Percentiles rank a stretch among this genome's conserved stretches.
phyloP scores from a whole-genome alignment of 2,329 filamentous ascomycete species.

The Cladosporium cucumerinum region DNA sequence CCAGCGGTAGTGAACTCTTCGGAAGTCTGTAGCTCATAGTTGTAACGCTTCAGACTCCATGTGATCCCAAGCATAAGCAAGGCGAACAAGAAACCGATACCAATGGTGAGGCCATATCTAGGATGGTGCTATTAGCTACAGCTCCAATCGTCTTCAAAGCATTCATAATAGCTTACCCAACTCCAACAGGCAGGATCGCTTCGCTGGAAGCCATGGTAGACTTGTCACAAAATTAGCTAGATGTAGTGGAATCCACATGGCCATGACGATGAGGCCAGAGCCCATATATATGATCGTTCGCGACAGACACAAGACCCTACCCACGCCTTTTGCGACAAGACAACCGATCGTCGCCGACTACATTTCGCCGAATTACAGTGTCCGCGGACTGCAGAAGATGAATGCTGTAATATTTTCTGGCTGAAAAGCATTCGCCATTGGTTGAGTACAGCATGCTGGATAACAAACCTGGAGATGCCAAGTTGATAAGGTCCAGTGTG shows the following conservation, averaged over 20 bases:
- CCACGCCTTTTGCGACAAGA: background rate
- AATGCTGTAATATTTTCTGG: background rate
- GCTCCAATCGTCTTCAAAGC: background rate
- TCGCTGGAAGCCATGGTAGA: conserved; percentile 8
- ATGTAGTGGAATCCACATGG: background rate
- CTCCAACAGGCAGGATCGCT: conserved; percentile 13
- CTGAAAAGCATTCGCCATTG: conserved; percentile 2
- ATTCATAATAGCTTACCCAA: conserved; percentile 1
- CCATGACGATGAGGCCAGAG: background rate
- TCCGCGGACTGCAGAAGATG: background rate
- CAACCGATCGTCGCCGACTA: background rate
- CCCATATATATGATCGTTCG: background rate
- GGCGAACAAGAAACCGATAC: conserved; percentile 69
- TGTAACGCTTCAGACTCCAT: conserved; percentile 43
- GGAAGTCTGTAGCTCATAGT: conserved; percentile 17
- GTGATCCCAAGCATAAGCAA: conserved; percentile 35
- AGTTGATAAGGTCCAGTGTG: conserved; percentile 8
- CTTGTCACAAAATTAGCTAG: background rate
- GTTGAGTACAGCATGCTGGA: background rate
- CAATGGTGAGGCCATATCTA: conserved; percentile 62
- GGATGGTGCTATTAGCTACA: background rate
- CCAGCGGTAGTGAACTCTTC: conserved; percentile 91
- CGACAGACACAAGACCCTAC: background rate
- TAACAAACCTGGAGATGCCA: background rate
- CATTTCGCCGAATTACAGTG: background rate